These are phyloP conservation scores for Pseudonitzschia delicatissima DNA, from an alignment of 108 stramenopile species.

Conservation along the genomic window DNA sequence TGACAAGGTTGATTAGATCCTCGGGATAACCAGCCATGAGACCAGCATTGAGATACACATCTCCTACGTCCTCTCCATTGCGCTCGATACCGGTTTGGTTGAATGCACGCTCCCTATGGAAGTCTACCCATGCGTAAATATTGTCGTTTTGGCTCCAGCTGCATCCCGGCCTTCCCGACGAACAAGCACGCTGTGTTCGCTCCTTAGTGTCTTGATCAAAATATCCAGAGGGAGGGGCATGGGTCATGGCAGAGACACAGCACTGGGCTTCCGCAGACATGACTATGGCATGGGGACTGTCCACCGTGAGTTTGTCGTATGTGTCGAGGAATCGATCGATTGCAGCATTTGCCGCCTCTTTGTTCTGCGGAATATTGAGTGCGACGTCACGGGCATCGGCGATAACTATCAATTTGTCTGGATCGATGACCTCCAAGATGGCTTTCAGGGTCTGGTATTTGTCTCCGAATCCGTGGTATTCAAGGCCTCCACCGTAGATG, in stretches of 20 bases:
- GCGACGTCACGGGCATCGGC: constrained; percentile 10
- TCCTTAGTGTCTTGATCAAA: constrained; percentile 9
- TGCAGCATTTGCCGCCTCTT: background rate
- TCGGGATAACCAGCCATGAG: constrained; percentile 15
- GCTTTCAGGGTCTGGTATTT: constrained; percentile 4
- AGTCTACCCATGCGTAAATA: constrained; percentile 2
- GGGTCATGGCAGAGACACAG: constrained; percentile 21
- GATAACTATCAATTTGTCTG: background rate
- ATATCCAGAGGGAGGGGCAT: constrained; percentile 10
- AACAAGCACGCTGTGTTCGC: constrained; percentile 2
- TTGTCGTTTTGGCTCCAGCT: constrained; percentile 6
- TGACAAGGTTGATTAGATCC: constrained; percentile 13
- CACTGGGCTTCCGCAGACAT: constrained; percentile 19
- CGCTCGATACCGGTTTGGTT: constrained; percentile 9
- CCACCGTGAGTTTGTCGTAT: background rate
- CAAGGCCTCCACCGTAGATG: constrained; percentile 5
- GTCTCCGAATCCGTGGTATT: constrained; percentile 14
- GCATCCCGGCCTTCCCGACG: constrained; percentile 2
- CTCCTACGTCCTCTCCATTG: background rate
- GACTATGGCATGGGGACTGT: constrained; percentile 10
- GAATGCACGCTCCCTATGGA: constrained; percentile 2
- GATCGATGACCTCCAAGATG: constrained; percentile 1
- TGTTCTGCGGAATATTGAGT: constrained; percentile 7
- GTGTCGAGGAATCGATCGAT: constrained; percentile 1
- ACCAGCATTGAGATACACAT: constrained; percentile 13